Percentiles rank a stretch among this genome's conserved stretches.
Evolutionary conservation across 2,329 filamentous ascomycete species (phyloP).

Genomic region (Fusarium secorum): DNA sequence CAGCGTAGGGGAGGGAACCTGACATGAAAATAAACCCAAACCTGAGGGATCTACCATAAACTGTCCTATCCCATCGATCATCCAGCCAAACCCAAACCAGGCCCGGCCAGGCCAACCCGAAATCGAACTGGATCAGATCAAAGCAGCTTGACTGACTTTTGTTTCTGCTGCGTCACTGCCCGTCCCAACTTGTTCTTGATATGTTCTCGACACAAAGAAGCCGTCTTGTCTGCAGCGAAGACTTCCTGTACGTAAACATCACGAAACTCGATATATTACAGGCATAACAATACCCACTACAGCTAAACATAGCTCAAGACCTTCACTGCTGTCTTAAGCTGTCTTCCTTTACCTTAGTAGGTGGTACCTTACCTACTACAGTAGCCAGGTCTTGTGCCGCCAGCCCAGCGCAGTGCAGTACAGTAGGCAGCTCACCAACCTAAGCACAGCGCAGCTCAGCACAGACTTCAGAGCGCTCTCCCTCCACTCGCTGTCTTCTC

Average conservation of each 20-base stretch:
- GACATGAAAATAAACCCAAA: constrained; percentile 16
- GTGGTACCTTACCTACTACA: not conserved
- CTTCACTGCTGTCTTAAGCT: not conserved
- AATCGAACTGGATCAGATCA: constrained; percentile 35
- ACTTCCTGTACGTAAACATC: not conserved
- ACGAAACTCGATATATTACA: not conserved
- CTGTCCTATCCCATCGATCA: constrained; percentile 32
- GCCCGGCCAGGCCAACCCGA: constrained; percentile 23
- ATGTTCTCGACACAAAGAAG: constrained; percentile 9
- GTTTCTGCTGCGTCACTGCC: constrained; percentile 38
- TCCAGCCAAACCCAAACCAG: constrained; percentile 12
- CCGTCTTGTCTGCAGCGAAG: constrained; percentile 3
- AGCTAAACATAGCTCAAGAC: not conserved
- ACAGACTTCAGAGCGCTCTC: constrained; percentile 30
- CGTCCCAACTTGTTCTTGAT: constrained; percentile 23
- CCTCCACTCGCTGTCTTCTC: constrained; percentile 33
- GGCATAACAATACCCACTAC: not conserved
- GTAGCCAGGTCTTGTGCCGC: not conserved
- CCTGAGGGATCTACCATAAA: constrained; percentile 29
- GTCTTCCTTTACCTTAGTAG: not conserved
- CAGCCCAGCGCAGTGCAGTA: constrained; percentile 7
- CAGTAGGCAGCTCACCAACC: constrained; percentile 1
- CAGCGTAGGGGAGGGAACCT: constrained; percentile 15
- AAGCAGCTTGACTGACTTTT: constrained; percentile 32
- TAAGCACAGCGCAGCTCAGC: constrained; percentile 11